Evolutionary conservation across 208 protist species (phyloP).

Genomic region (Willaertia magna): DNA sequence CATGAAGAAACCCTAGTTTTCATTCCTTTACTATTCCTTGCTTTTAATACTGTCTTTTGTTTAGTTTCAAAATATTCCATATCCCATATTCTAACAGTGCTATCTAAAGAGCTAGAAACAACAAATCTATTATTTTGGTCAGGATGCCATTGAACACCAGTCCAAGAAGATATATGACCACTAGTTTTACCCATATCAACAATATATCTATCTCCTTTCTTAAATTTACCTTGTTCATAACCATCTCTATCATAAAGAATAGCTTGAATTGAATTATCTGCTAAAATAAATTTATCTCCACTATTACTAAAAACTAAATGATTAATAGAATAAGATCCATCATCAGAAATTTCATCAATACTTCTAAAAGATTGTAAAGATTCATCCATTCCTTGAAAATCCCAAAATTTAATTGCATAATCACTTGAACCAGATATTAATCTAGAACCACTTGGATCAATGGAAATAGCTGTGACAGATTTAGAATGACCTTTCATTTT

Average conservation of each 20-base stretch:
- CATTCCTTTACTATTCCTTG: neutral
- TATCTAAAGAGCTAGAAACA: neutral
- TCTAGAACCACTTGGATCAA: neutral
- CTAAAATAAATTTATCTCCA: neutral
- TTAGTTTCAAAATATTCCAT: neutral
- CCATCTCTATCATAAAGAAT: slow-evolving; percentile 5
- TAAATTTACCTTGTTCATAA: neutral
- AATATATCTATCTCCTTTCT: slow-evolving; percentile 14
- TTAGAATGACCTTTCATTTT: slow-evolving; percentile 1
- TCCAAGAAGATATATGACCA: neutral
- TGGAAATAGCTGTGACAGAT: neutral
- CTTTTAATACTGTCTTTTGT: neutral
- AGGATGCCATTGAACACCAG: slow-evolving; percentile 7
- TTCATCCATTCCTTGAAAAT: slow-evolving; percentile 15
- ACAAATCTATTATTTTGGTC: neutral
- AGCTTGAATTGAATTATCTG: neutral
- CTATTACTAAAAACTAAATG: neutral
- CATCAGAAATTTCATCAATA: neutral
- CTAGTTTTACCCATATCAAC: neutral
- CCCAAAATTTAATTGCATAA: slow-evolving; percentile 11
- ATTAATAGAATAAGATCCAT: neutral
- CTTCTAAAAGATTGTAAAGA: neutral
- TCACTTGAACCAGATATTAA: slow-evolving; percentile 5
- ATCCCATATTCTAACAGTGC: neutral
- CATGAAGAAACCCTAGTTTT: neutral